These are phyloP conservation scores for Catunica adiposa DNA, from an alignment of 2,329 filamentous ascomycete species.

Conservation along the genomic window DNA sequence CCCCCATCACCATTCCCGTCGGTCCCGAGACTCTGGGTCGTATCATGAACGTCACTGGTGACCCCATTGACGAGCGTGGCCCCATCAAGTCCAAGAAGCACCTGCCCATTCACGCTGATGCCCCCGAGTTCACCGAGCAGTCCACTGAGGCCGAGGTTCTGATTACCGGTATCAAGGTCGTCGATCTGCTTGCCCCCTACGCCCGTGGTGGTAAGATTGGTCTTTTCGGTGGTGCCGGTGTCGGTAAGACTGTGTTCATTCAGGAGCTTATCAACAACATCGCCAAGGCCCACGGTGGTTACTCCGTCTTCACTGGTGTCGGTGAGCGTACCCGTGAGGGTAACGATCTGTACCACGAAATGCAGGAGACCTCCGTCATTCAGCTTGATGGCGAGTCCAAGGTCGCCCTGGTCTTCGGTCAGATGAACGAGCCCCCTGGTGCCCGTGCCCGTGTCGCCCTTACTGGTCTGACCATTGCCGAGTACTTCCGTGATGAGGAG, in stretches of 20 bases:
- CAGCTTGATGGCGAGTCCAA: slow-evolving; percentile 98
- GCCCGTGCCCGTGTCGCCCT: slow-evolving; percentile 99
- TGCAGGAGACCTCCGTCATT: slow-evolving; percentile 99
- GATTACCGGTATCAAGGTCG: slow-evolving; percentile 99
- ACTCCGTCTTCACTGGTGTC: slow-evolving; percentile 99
- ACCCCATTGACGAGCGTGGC: slow-evolving; percentile 98
- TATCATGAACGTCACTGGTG: slow-evolving; percentile 99
- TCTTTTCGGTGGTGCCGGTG: slow-evolving; percentile 99
- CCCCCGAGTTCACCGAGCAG: slow-evolving; percentile 85
- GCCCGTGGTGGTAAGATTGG: slow-evolving; percentile 99
- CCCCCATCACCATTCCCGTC: slow-evolving; percentile 92
- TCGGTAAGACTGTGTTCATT: slow-evolving; percentile 99
- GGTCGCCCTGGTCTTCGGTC: slow-evolving; percentile 97
- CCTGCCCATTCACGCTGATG: slow-evolving; percentile 83
- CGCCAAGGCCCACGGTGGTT: slow-evolving; percentile 99
- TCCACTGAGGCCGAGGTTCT: slow-evolving; percentile 92
- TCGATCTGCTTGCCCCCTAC: slow-evolving; percentile 96
- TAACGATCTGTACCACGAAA: slow-evolving; percentile 99
- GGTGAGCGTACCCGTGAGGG: slow-evolving; percentile 99
- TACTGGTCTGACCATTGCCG: slow-evolving; percentile 66
- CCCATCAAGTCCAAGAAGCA: slow-evolving; percentile 87
- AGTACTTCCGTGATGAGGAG: slow-evolving; percentile 62
- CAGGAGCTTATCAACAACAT: slow-evolving; percentile 99
- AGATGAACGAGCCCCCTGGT: slow-evolving; percentile 99
- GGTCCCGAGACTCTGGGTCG: slow-evolving; percentile 85